Evolutionary conservation across 305 asterid genomes (phyloP), one percentile per base, ranked within the genome.

Genomic region (Withania somnifera): DNA sequence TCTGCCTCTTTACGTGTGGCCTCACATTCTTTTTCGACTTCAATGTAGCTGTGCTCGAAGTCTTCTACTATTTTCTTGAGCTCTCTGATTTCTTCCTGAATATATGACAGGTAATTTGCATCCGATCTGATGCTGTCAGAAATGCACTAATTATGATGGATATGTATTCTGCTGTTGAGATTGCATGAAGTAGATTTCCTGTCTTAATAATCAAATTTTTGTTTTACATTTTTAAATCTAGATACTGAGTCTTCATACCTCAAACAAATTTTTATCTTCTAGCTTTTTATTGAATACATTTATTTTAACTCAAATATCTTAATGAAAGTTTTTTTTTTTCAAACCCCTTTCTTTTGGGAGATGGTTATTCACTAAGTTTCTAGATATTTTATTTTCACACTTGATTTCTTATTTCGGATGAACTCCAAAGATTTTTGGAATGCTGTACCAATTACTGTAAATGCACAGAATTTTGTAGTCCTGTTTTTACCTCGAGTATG

Each of bases 71-170:
- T 85, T 85, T 88, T 91, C 87, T 91, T 92, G 82, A 95, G 88
- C 81, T 88, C 94, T 85, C 79, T 66, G 68, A 93, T 85, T 88
- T 84, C 91, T 75, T 88, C 97, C 98, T 95, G 93, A 92, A 88
- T 69, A 84, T 64, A 80, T 82, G 56, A 57, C 73, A 75, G 63
- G 63, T 17, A 75, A 28, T 50, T 75, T 75, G 80, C 80, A 50
- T 28, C 45, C 50, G 42, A 15, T 73, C 17, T 26, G 15, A 15
- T 75, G 61, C 58, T 75, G 61, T 75, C 11, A 75, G 63, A 10
- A 51, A 32, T 17, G 1, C 40, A 5, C 42, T 26, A 75, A 51
- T 26, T 50, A 51, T 75, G 63, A 75, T 9, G n/a, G 28, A 30
- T 75, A 28, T 75, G 28, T 75, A 28, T 28, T 75, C 79, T 47